These are phyloP conservation scores for Lentithecium fluviatile DNA, from an alignment of 495 filamentous ascomycete genomes.

Conservation along the genomic window DNA sequence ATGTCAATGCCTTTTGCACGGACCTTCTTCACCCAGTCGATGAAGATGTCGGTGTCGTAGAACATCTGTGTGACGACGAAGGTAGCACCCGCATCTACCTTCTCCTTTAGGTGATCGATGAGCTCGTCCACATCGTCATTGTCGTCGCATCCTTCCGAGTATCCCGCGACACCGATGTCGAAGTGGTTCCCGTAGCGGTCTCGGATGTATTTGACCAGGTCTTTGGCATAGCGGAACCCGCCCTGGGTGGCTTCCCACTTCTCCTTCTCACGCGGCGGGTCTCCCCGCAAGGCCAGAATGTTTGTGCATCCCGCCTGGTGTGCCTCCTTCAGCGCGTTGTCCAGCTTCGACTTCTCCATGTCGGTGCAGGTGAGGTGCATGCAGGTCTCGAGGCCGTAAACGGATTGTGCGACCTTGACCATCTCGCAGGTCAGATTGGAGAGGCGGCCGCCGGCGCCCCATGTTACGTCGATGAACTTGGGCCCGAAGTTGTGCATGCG, in stretches of 20 bases:
- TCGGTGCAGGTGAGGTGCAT: constrained; percentile 99
- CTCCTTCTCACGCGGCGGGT: constrained; percentile 92
- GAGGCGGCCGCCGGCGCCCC: constrained; percentile 91
- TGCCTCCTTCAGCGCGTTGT: constrained; percentile 80
- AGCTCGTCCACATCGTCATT: constrained; percentile 78
- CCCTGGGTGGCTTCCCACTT: constrained; percentile 84
- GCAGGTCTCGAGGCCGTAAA: constrained; percentile 94
- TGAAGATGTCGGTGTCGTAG: constrained; percentile 93
- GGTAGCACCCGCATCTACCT: constrained; percentile 89
- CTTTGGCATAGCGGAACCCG: constrained; percentile 87
- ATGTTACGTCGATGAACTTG: constrained; percentile 96
- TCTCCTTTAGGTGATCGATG: constrained; percentile 94
- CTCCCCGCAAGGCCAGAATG: constrained; percentile 90
- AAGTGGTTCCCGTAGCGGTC: constrained; percentile 91
- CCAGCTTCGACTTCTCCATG: constrained; percentile 89
- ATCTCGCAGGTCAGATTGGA: constrained; percentile 95
- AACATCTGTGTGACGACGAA: constrained; percentile 99
- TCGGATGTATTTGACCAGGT: constrained; percentile 91
- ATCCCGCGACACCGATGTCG: constrained; percentile 95
- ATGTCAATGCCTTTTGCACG: constrained; percentile 80
- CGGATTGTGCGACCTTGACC: constrained; percentile 95
- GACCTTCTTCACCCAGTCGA: constrained; percentile 83
- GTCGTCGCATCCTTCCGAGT: constrained; percentile 95
- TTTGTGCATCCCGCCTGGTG: constrained; percentile 97
- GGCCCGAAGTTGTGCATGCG: constrained; percentile 94